A percentile compares a stretch with the other conserved stretches of the same genome.
Evolutionary conservation across 805 yeast genomes (phyloP).

Genomic region (Wickerhamomyces chaumierensis): DNA sequence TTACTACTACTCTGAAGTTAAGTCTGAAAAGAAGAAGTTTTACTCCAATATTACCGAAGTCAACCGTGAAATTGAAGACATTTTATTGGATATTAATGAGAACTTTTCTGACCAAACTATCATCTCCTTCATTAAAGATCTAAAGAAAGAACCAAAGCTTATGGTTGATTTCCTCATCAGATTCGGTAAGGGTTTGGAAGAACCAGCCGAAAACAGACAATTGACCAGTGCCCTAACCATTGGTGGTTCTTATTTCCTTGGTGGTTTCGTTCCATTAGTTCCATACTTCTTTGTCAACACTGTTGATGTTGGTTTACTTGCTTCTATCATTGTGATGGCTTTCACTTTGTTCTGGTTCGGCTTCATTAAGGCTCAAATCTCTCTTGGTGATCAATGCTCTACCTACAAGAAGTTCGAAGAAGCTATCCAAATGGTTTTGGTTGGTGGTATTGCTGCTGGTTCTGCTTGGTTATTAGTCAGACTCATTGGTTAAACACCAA

Average conservation of each 20-base stretch:
- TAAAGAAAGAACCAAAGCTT: constrained; percentile 64
- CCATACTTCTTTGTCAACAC: constrained; percentile 79
- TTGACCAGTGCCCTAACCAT: constrained; percentile 81
- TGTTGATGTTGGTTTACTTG: constrained; percentile 67
- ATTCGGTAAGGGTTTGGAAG: constrained; percentile 87
- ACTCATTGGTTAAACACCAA: constrained; percentile 50
- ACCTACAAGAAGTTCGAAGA: constrained; percentile 49
- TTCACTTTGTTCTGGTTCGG: constrained; percentile 85
- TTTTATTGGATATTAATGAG: constrained; percentile 56
- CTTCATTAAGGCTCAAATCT: constrained; percentile 68
- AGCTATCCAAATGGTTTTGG: constrained; percentile 86
- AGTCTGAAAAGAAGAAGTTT: constrained; percentile 55
- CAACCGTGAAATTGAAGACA: constrained; percentile 73
- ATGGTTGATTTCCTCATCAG: constrained; percentile 81
- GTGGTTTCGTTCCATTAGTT: constrained; percentile 83
- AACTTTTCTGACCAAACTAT: constrained; percentile 58
- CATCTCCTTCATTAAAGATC: constrained; percentile 60
- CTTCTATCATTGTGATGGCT: constrained; percentile 72
- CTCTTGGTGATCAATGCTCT: constrained; percentile 75
- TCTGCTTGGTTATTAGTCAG: constrained; percentile 91
- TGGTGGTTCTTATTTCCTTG: constrained; percentile 79
- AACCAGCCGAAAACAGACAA: constrained; percentile 90
- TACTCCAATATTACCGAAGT: constrained; percentile 54
- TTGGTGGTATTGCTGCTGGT: constrained; percentile 96
- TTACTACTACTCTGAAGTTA: constrained; percentile 61